Evolutionary conservation across 2,329 filamentous ascomycete species (phyloP), one percentile per base, ranked within the genome.

Genomic region (Xylaria sp.): DNA sequence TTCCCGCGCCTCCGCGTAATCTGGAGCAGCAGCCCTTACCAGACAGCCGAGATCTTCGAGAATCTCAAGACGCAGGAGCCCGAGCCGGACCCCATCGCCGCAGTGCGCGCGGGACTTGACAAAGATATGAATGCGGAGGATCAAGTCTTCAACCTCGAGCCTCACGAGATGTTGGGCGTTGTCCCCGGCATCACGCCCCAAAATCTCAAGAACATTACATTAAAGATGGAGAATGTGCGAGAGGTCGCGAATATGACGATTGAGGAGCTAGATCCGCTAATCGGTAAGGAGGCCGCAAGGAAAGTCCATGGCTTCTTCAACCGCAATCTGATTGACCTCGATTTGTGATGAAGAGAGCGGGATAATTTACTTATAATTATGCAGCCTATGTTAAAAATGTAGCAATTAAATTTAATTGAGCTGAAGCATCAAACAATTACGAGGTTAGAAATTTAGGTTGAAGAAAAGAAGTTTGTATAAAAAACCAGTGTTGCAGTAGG

Each of bases 31-130:
- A 94, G 91, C 12, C 95, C 96, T 0, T 97, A 97, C 77, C 94
- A 99, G 79, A 98, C 96, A 0, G 96, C 96, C 1, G 94, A 98
- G 82, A 98, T 99, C 70, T 98, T 99, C 78, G 91, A 94, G 75
- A 91, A 93, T 72, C 87, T 99, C 63, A 99, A 99, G 83, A 91
- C 93, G 72, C 91, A 94, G 75, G 91, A 95, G 74, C 85, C 90
- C 3, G 96, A 99, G 80, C 96, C 96, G 0, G 94, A 99, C 78
- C 96, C 96, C 1, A 86, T 97, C 41, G 89, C 89, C 3, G 96
- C 96, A 0, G 94, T 97, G 8, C 89, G 91, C 67, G 88, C 94
- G 2, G 96, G 96, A 0, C 83, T 99, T 0, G 90, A 93, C 30
- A 86, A 84, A 72, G 83, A 85, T 59, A 83, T 88, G 78, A 85